Base-by-base conservation (phyloP, 192 early-diverging fungal species). In the Phlyctochytrium planicorne region DNA sequence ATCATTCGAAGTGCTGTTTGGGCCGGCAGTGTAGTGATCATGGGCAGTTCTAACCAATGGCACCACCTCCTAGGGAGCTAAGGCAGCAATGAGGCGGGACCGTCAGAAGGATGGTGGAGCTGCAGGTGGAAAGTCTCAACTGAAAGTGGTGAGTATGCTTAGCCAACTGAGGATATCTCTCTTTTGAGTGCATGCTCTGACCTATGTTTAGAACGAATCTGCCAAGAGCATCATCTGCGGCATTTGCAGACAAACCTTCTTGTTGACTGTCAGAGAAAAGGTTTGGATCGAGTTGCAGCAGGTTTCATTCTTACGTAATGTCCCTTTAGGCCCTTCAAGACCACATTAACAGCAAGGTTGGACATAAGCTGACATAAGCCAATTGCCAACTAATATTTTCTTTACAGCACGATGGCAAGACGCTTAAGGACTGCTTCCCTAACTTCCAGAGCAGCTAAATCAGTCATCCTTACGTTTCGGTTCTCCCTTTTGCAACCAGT, bases 191-290 rank as follows among this genome's bases (percentile, higher is more conserved):
- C 16, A 14, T 31, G 0, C 34, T 53, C 66, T 37, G 0, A n/a
- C 56, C n/a, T n/a, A n/a, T n/a, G n/a, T n/a, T n/a, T n/a, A 80
- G 89, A 95, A 95, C 74, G 87, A 91, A 65, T 82, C 83, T 31
- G 92, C 94, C 31, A 92, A 90, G 77, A 91, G 71, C 68, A 84
- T 90, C 66, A 80, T 89, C 33, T 95, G 94, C 80, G 69, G 80
- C 57, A 79, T 87, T 16, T 95, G 94, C 83, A 74, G 83, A 37
- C 87, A 89, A 68, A 89, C 90, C 20, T 95, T 95, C 77, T 74
- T 95, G 56, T 87, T 90, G 77, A 95, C 92, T 10, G 78, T 87
- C 62, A 78, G 89, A 40, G 72, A 84, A 59, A 89, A 89, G 76
- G 84, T 84, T 83, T 81, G 82, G n/a, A n/a, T n/a, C n/a, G n/a